These are phyloP conservation scores for Aspergillus quadrilineatus DNA, from an alignment of 2,329 filamentous ascomycete genomes.

Conservation along the genomic window DNA sequence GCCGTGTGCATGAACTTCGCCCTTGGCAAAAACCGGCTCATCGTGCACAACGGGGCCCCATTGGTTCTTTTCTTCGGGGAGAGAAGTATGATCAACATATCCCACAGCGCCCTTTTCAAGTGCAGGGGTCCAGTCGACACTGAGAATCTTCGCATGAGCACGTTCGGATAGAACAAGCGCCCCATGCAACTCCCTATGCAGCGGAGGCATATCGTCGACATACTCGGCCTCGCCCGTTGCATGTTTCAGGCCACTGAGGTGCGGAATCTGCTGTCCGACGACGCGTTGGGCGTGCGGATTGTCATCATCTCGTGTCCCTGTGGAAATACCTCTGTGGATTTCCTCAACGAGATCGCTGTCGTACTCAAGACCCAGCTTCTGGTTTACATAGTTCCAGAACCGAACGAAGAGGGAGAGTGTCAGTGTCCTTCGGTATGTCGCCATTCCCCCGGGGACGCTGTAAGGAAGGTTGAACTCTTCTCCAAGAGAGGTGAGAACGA, in stretches of 20 bases:
- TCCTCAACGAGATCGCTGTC: constrained; percentile 70
- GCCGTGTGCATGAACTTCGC: constrained; percentile 75
- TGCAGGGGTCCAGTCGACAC: constrained; percentile 68
- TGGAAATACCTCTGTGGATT: constrained; percentile 75
- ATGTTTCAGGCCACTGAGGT: constrained; percentile 82
- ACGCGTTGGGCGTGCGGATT: constrained; percentile 68
- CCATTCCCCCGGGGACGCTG: constrained; percentile 85
- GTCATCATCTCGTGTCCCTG: constrained; percentile 68
- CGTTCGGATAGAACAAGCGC: constrained; percentile 77
- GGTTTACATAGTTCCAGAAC: constrained; percentile 81
- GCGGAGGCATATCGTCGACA: constrained; percentile 78
- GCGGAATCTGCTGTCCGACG: constrained; percentile 74
- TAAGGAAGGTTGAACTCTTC: constrained; percentile 79
- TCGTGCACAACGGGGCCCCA: constrained; percentile 68
- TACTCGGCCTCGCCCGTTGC: constrained; percentile 85
- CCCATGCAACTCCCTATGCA: constrained; percentile 78
- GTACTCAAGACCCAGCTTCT: constrained; percentile 52
- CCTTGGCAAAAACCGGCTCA: constrained; percentile 79
- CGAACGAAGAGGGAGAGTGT: constrained; percentile 86
- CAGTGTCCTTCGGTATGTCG: constrained; percentile 78
- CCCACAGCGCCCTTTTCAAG: constrained; percentile 74
- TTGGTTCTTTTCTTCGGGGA: constrained; percentile 72
- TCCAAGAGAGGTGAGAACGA: constrained; percentile 73
- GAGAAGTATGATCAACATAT: constrained; percentile 71
- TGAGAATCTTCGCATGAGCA: constrained; percentile 76